Base-by-base conservation (phyloP, 2,329 filamentous ascomycete genomes). In the Diaporthe citriasiana region DNA sequence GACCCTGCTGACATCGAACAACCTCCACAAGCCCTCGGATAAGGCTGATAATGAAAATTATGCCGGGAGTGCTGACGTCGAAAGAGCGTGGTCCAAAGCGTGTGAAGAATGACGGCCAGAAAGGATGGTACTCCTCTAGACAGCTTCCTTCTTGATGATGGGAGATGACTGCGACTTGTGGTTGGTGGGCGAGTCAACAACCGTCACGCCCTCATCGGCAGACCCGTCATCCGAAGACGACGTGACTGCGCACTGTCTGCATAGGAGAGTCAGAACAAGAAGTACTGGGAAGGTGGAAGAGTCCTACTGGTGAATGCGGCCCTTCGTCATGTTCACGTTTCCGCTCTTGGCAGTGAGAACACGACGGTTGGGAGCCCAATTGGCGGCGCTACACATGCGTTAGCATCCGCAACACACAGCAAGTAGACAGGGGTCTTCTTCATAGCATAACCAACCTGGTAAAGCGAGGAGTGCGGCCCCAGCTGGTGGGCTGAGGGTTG, bases 151-250 rank as follows among this genome's bases (percentile, higher is more conserved):
- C 75, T 86, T 85, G 78, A 83, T 82, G 78, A 87, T 88, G 35
- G 89, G 88, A 56, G 89, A 90, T 35, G 85, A 86, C 76, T 86
- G 77, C 85, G 83, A 79, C 85, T 87, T 76, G 84, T 84, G 71
- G 83, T 82, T 80, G 71, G 84, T 82, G 69, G 84, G 84, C 72
- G 85, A 85, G 75, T 90, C 87, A 63, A 88, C 85, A 75, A 90
- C 85, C n/a, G 89, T 89, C 73, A 86, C 85, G 74, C 85, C 87
- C 78, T 90, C 88, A 76, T 89, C 87, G 74, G 83, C 86, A 53
- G 84, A 83, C 65, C 81, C 82, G 75, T 84, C 82, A 76, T 88
- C 86, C 60, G 87, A 88, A 71, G 85, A 82, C 60, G 82, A 81
- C 72, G 85, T 80, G 65, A 83, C 81, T 73, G 81, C 81, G 77